A percentile compares a stretch with the other conserved stretches of the same genome.
Evolutionary conservation across 345 rosid species (phyloP).

Genomic region (Orychophragmus violaceus): DNA sequence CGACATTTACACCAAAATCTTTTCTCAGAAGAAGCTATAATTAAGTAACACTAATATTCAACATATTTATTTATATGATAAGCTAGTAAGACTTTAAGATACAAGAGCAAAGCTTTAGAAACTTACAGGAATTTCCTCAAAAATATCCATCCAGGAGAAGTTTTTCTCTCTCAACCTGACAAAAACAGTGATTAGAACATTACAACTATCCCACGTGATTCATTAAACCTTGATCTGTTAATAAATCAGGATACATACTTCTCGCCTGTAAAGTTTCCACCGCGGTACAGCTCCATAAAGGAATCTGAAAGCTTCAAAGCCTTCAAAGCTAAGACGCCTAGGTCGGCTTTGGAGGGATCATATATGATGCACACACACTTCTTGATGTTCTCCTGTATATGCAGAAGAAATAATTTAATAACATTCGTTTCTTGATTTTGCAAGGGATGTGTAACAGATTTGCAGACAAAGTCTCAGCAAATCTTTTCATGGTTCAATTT

Average conservation of each 20-base stretch:
- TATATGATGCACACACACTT: constrained; percentile 95
- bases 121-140: constrained; percentile 99
- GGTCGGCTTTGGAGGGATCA: constrained; percentile 92
- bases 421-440: not conserved
- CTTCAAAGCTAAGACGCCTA: constrained; percentile 89
- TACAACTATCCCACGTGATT: not conserved
- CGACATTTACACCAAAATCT: not conserved
- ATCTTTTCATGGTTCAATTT: not conserved
- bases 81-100: not conserved
- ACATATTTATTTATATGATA: not conserved
- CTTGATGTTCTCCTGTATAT: constrained; percentile 78
- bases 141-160: constrained; percentile 98
- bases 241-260: constrained; percentile 49
- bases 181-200: constrained; percentile 7
- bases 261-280: constrained; percentile 83
- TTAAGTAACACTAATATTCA: not conserved
- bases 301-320: constrained; percentile 98
- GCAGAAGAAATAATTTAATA: not conserved
- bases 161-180: constrained; percentile 94
- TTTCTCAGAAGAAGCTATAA: not conserved
- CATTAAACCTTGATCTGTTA: not conserved
- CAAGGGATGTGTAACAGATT: not conserved
- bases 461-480: not conserved
- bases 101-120: constrained; percentile 1
- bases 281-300: constrained; percentile 86